A percentile compares a stretch with the other conserved stretches of the same genome.
phyloP scores from a whole-genome alignment of 257 asterid genomes.

The Jacaranda mimosifolia region DNA sequence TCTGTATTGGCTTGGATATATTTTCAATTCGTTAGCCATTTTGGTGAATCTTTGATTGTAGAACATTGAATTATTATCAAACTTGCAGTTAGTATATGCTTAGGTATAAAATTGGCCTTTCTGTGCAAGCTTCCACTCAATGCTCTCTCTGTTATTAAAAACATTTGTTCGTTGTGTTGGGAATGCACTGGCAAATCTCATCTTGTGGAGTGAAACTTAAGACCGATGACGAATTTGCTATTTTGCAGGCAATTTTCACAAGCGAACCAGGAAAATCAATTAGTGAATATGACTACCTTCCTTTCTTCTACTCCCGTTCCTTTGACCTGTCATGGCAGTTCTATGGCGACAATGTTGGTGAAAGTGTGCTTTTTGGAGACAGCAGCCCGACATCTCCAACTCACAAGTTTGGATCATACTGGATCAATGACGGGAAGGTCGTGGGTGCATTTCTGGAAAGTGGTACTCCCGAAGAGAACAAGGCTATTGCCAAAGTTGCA shows the following conservation, averaged over 20 bases:
- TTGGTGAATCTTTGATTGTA: neutral
- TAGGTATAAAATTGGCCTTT: neutral
- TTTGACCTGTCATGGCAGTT: conserved; percentile 88
- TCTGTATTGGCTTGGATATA: neutral
- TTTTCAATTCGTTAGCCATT: neutral
- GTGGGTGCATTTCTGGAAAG: conserved; percentile 83
- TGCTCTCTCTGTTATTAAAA: neutral
- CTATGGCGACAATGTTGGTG: conserved; percentile 87
- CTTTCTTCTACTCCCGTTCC: conserved; percentile 81
- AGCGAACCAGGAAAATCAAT: conserved; percentile 61
- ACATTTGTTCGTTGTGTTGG: neutral
- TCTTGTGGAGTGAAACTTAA: neutral
- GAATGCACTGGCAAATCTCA: conserved; percentile 14
- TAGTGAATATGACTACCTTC: conserved; percentile 84
- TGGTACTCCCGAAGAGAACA: conserved; percentile 84
- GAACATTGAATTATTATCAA: neutral
- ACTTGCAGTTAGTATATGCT: neutral
- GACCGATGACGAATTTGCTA: neutral
- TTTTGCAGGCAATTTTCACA: conserved; percentile 78
- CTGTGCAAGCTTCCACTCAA: neutral
- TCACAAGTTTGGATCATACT: conserved; percentile 85
- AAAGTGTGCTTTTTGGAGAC: conserved; percentile 80
- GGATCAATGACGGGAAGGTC: conserved; percentile 85
- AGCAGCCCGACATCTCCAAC: conserved; percentile 59
- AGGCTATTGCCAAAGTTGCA: conserved; percentile 82